Evolutionary conservation across 2,329 filamentous ascomycete genomes (phyloP), one percentile per base, ranked within the genome.

Genomic region (Monosporascus ibericus): DNA sequence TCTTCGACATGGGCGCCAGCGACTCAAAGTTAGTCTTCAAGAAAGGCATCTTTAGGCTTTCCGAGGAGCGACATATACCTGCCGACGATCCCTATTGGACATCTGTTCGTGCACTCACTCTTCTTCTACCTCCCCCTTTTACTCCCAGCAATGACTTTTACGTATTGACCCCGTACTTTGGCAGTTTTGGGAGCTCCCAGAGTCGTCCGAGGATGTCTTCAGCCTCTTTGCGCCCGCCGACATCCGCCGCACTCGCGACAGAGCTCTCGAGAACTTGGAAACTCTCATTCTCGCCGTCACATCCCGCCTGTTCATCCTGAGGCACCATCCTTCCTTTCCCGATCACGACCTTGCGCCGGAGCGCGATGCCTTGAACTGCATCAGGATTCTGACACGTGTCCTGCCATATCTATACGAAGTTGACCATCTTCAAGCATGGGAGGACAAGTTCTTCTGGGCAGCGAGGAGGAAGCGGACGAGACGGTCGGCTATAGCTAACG

Each of bases 21-120:
- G 92, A 97, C 76, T 97, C 92, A 65, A 97, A 97, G 81, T 85
- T 97, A 68, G 90, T 92, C 68, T 97, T 99, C 81, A 97, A 96
- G 75, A 90, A 95, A 74, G 92, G 92, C 73, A 95, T 97, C 75
- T 96, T 97, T 77, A 85, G 88, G 68, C 84, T 99, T 54, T 94
- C 91, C n/a, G 91, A 96, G 70, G 88, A 95, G 70, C 85, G 86
- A 60, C 80, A 88, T 68, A 96, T 97, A 67, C 80, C 90, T 55
- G 84, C 90, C 52, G 87, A 94, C 72, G 90, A 96, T 74, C 79
- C 84, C 18, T 96, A 96, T 75, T 99, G 94, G 94, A 86, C 88
- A 58, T 89, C 90, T 69, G 91, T 95, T 73, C 66, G 87, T 77
- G 42, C 24, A 44, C 17, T 44, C 7, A 40, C 18, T 25, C 39